Conservation (phyloP, 306 rosid genomes). For the Malus fusca region DNA sequence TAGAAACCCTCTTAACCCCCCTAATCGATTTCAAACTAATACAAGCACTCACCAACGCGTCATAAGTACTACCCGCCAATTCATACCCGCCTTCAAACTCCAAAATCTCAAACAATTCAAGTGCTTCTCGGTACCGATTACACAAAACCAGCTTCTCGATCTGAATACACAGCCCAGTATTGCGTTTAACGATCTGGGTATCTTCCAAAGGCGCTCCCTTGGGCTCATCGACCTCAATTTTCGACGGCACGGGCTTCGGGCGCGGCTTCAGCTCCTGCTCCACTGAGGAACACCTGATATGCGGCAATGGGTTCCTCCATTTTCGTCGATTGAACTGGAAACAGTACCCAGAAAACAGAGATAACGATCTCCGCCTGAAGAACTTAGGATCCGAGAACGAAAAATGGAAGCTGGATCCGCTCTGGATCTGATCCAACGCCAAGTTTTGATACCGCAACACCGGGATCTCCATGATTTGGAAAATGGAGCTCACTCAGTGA, state of each 20-base stretch:
- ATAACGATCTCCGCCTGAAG: slow-evolving; percentile 6
- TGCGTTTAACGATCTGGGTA: slow-evolving; percentile 25
- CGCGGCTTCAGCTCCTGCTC: slow-evolving; percentile 49
- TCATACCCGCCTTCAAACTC: slow-evolving; percentile 47
- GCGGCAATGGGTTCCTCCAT: slow-evolving; percentile 29
- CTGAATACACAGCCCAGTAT: slow-evolving; percentile 47
- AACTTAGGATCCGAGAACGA: slow-evolving; percentile 18
- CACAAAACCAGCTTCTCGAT: slow-evolving; percentile 67
- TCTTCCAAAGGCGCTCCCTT: slow-evolving; percentile 20
- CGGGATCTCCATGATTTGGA: slow-evolving; percentile 48
- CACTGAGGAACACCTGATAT: slow-evolving; percentile 38
- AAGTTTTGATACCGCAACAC: slow-evolving; percentile 31
- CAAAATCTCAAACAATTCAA: slow-evolving; percentile 78
- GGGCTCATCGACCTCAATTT: slow-evolving; percentile 19
- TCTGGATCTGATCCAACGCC: slow-evolving; percentile 21
- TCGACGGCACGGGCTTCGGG: slow-evolving; percentile 33
- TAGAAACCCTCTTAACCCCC: slow-evolving; percentile 62
- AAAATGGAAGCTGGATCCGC: slow-evolving; percentile 14
- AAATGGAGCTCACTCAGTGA: slow-evolving; percentile 1
- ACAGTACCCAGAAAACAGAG: slow-evolving; percentile 24
- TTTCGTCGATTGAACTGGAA: slow-evolving; percentile 21
- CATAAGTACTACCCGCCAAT: slow-evolving; percentile 46
- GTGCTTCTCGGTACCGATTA: slow-evolving; percentile 48
- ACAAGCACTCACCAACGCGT: slow-evolving; percentile 69
- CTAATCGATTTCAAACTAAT: slow-evolving; percentile 54